Base-by-base conservation (phyloP, 495 filamentous ascomycete species). In the Talaromyces ruber region DNA sequence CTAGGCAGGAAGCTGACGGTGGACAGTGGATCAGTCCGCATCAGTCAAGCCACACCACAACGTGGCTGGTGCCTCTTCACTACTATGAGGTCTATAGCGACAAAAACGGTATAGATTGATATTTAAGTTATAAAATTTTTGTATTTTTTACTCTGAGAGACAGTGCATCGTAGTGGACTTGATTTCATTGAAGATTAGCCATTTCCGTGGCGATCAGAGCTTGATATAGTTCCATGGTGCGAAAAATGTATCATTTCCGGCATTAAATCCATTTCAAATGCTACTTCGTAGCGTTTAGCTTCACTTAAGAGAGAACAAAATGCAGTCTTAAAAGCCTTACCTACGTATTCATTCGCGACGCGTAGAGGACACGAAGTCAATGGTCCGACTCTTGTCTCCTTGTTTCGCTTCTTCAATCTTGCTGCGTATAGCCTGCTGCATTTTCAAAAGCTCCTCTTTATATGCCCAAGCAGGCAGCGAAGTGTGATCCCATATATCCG, bases 321-420 rank as follows among this genome's bases (percentile, higher is more conserved):
- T 7, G 16, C 24, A 54, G 0, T 54, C n/a, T 54, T 6, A 11
- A 29, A 11, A 0, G 16, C 24, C 22, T 50, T 28, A 54, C 4
- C 16, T 30, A n/a, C n/a, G 12, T n/a, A 39, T 12, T 60, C 45
- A 60, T 45, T 58, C 61, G 21, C 28, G 32, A 14, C 21, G 59
- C 7, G 65, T 47, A 26, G 84, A 81, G 34, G 84, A 64, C 22
- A 96, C 89, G 76, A 98, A 98, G 12, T 93, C 86, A n/a, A 97
- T 77, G 6, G 78, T 75, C 12, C 83, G 81, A 32, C 21, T 52
- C 64, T 86, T 86, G 8, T 71, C 76, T 16, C 64, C 45, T 24
- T 63, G 11, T 65, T 79, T 82, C 28, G 83, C 79, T 62, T 82
- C 79, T 67, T 90, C 87, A 63, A 76, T 76, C 67, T 81, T 82